These are phyloP conservation scores for Salvia rosmarinus DNA, from an alignment of 257 asterid species.

Conservation along the genomic window DNA sequence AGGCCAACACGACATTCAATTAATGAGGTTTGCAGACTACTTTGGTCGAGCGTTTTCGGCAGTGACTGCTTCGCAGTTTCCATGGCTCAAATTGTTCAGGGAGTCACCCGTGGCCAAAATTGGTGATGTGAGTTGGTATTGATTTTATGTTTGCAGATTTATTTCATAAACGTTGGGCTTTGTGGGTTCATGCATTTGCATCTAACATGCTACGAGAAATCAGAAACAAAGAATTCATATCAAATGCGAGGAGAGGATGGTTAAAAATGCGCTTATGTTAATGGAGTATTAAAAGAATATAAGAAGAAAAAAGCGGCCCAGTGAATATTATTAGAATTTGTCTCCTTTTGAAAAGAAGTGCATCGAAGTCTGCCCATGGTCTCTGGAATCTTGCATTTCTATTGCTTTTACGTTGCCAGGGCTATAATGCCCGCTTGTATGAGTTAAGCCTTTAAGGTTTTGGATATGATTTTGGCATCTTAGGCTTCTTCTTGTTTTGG, in stretches of 20 bases:
- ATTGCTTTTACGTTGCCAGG: neutral
- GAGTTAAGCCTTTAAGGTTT: neutral
- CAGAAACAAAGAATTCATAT: neutral
- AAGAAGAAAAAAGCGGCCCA: too few relatives aligned
- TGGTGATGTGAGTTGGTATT: slow-evolving; percentile 61
- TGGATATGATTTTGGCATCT: neutral
- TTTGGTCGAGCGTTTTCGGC: slow-evolving; percentile 86
- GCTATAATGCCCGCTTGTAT: neutral
- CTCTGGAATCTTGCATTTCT: neutral
- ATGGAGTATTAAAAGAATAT: neutral
- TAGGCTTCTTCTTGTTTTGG: neutral
- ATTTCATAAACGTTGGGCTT: too few relatives aligned
- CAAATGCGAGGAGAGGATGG: neutral
- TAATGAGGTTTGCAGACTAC: slow-evolving; percentile 90
- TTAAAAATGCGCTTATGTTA: neutral
- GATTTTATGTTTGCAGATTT: too few relatives aligned
- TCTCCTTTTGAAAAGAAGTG: too few relatives aligned
- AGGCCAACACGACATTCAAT: slow-evolving; percentile 69
- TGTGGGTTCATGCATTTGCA: slow-evolving; percentile 6
- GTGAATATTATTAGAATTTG: too few relatives aligned
- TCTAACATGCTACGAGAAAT: neutral
- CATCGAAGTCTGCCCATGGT: too few relatives aligned
- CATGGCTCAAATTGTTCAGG: slow-evolving; percentile 81
- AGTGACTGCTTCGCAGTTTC: slow-evolving; percentile 70
- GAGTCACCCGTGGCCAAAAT: slow-evolving; percentile 68